Percentiles rank a stretch among this genome's conserved stretches.
Conservation (phyloP, 192 early-diverging fungal species). For the Allomyces macrogynus region DNA sequence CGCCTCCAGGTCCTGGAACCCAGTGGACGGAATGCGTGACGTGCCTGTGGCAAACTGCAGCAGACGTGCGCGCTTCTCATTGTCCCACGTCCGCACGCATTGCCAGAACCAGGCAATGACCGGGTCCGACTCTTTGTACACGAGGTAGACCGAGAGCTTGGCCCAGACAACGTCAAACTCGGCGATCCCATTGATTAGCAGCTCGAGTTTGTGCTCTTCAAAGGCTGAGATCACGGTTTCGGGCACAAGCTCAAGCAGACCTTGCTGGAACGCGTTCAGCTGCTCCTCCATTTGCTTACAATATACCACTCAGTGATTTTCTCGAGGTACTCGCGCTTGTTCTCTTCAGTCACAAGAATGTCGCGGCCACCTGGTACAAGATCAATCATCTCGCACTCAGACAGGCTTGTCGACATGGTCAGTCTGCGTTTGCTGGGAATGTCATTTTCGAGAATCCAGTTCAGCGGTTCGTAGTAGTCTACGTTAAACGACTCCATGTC, state of each 20-base stretch:
- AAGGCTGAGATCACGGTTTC: constrained; percentile 2
- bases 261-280: background rate
- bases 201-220: constrained; percentile 10
- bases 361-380: constrained; percentile 6
- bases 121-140: constrained; percentile 5
- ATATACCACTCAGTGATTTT: constrained; percentile 4
- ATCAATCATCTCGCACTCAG: constrained; percentile 9
- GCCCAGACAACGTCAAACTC: constrained; percentile 9
- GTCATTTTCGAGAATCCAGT: constrained; percentile 9
- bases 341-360: constrained; percentile 7
- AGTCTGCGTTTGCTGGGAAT: too few relatives aligned
- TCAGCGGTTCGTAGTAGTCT: constrained; percentile 1
- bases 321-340: constrained; percentile 7
- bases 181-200: constrained; percentile 6
- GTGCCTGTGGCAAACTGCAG: constrained; percentile 3
- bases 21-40: constrained; percentile 2
- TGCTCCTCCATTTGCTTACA: constrained; percentile 5
- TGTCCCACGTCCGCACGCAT: constrained; percentile 4
- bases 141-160: constrained; percentile 7
- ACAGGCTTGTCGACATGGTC: constrained; percentile 6
- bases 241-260: constrained; percentile 5
- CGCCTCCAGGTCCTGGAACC: constrained; percentile 1
- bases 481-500: constrained; percentile 8
- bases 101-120: constrained; percentile 9
- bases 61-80: constrained; percentile 4